Evolutionary conservation across 2,329 filamentous ascomycete species (phyloP), one percentile per base, ranked within the genome.

Genomic region (Hypoxylon sp.): DNA sequence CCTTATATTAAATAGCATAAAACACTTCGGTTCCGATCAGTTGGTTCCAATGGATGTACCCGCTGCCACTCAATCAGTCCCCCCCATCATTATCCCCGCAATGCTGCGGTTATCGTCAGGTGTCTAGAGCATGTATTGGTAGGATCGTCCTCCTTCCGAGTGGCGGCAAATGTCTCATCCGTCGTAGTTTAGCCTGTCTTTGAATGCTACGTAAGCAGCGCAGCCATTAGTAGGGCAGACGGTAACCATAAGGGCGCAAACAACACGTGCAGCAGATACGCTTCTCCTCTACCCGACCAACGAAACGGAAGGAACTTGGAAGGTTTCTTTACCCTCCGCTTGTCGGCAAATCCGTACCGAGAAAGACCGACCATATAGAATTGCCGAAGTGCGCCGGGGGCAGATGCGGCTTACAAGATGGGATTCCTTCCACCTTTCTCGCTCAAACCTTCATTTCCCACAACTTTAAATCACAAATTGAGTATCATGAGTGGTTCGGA

Each of bases 101-200:
- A 52, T 46, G 38, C 38, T 46, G 36, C 23, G 38, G 34, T 28
- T 30, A 43, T 34, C 21, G 17, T 30, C 63, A 25, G 38, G 14
- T 46, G 41, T 4, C 21, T 49, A 60, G 50, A 43, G 41, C 50
- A 50, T 60, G 9, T 28, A 34, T 56, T 56, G 17, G 28, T 9
- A 46, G 48, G 48, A 48, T 32, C 28, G 25, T 53, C 38, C 28
- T 19, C 58, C 49, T 30, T 5, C 46, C 43, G 19, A 38, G 9
- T 14, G 36, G 36, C 45, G 34, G 36, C 28, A 63, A 34, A 65
- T 43, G 30, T 58, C 58, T 30, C 48, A 51, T 64, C 53, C 50
- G 19, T 48, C 30, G 48, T 28, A 60, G 30, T 70, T 70, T 70
- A 70, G 61, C 67, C 67, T 64, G 34, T 11, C 46, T 32, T 51